These are phyloP conservation scores for Odontarrhena argentea DNA, from an alignment of 345 rosid genomes.

Conservation along the genomic window DNA sequence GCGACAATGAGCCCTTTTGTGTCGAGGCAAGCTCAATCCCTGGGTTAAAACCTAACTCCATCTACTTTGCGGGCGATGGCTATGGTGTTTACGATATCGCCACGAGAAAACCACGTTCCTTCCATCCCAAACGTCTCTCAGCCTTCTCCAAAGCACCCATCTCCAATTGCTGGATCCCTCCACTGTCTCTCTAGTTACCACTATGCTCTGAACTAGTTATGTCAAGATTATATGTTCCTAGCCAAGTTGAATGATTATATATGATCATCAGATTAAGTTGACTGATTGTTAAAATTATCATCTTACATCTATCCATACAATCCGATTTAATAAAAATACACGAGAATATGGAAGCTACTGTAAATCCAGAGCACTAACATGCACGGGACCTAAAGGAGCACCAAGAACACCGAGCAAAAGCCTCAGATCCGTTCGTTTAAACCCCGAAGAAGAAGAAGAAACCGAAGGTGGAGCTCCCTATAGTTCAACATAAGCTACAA, in stretches of 20 bases:
- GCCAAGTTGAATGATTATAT: no score
- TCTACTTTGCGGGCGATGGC: neutral
- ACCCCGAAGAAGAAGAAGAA: slow-evolving; percentile 40
- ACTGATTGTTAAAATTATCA: no score
- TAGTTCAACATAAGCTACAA: no score
- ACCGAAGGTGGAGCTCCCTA: slow-evolving; percentile 60
- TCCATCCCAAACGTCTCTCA: no score
- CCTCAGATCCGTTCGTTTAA: slow-evolving; percentile 89
- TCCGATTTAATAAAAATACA: no score
- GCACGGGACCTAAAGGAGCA: slow-evolving; percentile 92
- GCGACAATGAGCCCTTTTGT: slow-evolving; percentile 18
- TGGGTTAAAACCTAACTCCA: slow-evolving; percentile 22
- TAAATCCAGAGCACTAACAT: slow-evolving; percentile 72
- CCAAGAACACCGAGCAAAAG: slow-evolving; percentile 86
- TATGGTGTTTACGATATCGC: slow-evolving; percentile 9
- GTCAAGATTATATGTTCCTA: no score
- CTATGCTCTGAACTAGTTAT: no score
- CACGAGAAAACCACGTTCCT: neutral
- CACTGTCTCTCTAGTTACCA: no score
- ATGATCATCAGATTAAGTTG: no score
- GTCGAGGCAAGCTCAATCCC: slow-evolving; percentile 29
- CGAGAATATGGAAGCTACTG: neutral
- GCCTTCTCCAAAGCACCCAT: no score
- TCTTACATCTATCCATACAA: no score
- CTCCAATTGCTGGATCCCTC: no score